A percentile compares a stretch with the other conserved stretches of the same genome.
Evolutionary conservation across 768 basidiomycete genomes (phyloP).

Genomic region (Chiua virens): DNA sequence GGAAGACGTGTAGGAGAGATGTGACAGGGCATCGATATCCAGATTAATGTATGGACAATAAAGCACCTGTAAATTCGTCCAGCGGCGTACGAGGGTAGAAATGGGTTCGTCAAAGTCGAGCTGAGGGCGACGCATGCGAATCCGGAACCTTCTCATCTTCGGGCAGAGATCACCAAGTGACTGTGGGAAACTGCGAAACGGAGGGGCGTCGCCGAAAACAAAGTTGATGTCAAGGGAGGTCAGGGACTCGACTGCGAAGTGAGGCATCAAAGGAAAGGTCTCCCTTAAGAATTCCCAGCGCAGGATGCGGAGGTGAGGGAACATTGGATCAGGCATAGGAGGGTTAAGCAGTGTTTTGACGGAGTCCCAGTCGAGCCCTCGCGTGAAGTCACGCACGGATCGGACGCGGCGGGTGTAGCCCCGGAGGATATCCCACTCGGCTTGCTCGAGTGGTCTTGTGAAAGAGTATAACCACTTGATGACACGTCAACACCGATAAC

Average conservation of each 20-base stretch:
- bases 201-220: slow-evolving; percentile 16
- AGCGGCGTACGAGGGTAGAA: slow-evolving; percentile 13
- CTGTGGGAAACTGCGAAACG: slow-evolving; percentile 17
- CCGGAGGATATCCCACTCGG: slow-evolving; percentile 13
- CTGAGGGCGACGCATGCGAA: slow-evolving; percentile 19
- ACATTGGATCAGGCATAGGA: slow-evolving; percentile 13
- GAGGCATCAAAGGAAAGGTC: slow-evolving; percentile 15
- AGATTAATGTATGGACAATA: slow-evolving; percentile 13
- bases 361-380: slow-evolving; percentile 17
- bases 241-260: slow-evolving; percentile 11
- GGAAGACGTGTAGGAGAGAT: slow-evolving; percentile 15
- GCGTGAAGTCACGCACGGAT: slow-evolving; percentile 11
- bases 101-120: slow-evolving; percentile 5
- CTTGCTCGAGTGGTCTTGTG: slow-evolving; percentile 7
- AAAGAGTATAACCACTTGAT: slow-evolving; percentile 14
- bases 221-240: slow-evolving; percentile 22
- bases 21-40: slow-evolving; percentile 12
- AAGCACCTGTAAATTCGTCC: slow-evolving; percentile 15
- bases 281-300: slow-evolving; percentile 20
- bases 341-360: slow-evolving; percentile 17
- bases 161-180: slow-evolving; percentile 20
- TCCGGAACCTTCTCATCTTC: slow-evolving; percentile 7
- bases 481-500: not conserved
- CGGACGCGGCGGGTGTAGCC: slow-evolving; percentile 13
- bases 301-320: slow-evolving; percentile 19